Conservation (phyloP, 2,329 filamentous ascomycete species). For the Herpotrichia juniperi region DNA sequence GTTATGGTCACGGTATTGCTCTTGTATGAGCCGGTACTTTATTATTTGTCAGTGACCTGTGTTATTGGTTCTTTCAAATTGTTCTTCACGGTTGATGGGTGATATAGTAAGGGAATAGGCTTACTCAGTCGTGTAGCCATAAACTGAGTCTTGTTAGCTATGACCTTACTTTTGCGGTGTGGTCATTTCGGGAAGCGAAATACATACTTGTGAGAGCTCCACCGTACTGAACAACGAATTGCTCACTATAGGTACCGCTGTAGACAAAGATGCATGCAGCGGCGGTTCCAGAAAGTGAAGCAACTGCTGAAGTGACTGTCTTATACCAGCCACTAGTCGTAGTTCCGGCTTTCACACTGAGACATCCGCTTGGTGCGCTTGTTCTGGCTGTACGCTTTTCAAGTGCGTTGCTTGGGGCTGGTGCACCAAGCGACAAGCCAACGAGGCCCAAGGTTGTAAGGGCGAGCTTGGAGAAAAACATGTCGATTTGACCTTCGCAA, state of each 20-base stretch:
- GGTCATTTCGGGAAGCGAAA: not conserved
- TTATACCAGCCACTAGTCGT: not conserved
- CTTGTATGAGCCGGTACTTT: conserved; percentile 47
- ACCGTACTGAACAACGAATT: conserved; percentile 57
- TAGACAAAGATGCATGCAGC: conserved; percentile 65
- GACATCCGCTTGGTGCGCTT: not conserved
- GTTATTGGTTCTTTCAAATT: no score
- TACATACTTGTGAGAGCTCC: conserved; percentile 51
- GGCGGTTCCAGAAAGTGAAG: conserved; percentile 49
- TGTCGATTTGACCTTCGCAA: not conserved
- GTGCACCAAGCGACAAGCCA: not conserved
- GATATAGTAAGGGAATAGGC: no score
- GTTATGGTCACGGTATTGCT: conserved; percentile 61
- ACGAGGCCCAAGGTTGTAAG: not conserved
- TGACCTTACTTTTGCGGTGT: not conserved
- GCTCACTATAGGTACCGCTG: conserved; percentile 62
- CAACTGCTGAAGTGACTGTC: conserved; percentile 42
- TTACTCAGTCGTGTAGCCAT: conserved; percentile 2
- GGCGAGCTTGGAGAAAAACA: not conserved
- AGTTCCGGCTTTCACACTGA: not conserved
- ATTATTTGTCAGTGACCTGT: no score
- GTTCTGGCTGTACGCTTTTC: not conserved
- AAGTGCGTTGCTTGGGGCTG: not conserved
- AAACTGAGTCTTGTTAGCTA: not conserved
- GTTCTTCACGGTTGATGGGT: no score